These are phyloP conservation scores for Isatis tinctoria DNA, from an alignment of 345 rosid species.

Conservation along the genomic window DNA sequence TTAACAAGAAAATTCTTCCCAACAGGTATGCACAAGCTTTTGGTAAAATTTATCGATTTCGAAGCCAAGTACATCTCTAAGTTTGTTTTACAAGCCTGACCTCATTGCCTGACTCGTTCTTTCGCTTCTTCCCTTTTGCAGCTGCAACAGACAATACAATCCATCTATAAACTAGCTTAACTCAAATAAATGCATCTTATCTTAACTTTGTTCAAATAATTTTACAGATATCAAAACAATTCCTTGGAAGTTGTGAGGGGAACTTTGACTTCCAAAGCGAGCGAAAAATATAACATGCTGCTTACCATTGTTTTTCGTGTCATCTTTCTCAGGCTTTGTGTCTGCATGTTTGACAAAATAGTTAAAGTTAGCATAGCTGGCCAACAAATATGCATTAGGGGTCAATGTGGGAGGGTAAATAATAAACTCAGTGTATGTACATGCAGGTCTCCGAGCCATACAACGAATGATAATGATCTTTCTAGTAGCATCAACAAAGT, in stretches of 20 bases:
- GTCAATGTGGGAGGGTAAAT: neutral
- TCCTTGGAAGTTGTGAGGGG: neutral
- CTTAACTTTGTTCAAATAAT: neutral
- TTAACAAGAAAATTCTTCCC: neutral
- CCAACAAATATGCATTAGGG: neutral
- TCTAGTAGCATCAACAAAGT: neutral
- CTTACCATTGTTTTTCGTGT: constrained; percentile 64
- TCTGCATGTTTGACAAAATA: constrained; percentile 40
- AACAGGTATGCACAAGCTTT: constrained; percentile 1
- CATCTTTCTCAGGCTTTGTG: constrained; percentile 82
- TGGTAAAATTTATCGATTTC: neutral
- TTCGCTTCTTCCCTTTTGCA: constrained; percentile 82
- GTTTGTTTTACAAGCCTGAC: constrained; percentile 40
- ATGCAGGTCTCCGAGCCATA: neutral
- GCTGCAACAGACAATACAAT: constrained; percentile 43
- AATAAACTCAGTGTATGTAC: neutral
- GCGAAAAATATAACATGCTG: neutral
- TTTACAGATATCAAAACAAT: neutral
- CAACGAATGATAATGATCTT: neutral
- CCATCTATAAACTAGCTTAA: constrained; percentile 9
- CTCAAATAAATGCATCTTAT: neutral
- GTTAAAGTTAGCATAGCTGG: neutral
- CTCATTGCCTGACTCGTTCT: constrained; percentile 74
- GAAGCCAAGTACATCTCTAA: neutral
- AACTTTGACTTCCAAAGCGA: neutral